Evolutionary conservation across 2,329 filamentous ascomycete genomes (phyloP).

Genomic region (Zasmidium angulare): DNA sequence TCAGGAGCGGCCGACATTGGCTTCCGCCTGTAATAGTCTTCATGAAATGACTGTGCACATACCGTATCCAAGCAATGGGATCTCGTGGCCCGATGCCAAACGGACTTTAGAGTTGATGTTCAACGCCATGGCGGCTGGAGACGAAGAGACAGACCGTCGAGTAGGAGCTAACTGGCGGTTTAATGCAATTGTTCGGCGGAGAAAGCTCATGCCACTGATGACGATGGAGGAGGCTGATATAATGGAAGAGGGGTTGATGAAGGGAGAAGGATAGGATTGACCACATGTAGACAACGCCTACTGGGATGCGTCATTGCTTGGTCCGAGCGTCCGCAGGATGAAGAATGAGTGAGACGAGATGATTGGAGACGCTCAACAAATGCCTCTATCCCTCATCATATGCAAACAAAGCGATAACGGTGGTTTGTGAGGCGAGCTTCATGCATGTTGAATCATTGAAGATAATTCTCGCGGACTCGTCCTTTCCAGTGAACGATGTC

Average conservation of each 20-base stretch:
- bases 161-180: background rate
- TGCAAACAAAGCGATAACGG: background rate
- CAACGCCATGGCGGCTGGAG: slow-evolving; percentile 42
- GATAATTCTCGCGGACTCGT: background rate
- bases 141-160: slow-evolving; percentile 18
- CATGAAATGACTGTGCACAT: slow-evolving; percentile 24
- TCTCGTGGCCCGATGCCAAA: slow-evolving; percentile 61
- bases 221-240: background rate
- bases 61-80: slow-evolving; percentile 62
- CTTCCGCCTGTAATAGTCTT: background rate
- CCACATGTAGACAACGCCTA: background rate
- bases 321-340: background rate
- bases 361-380: no score
- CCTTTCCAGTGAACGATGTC: background rate
- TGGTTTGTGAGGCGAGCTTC: background rate
- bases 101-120: slow-evolving; percentile 50
- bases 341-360: background rate
- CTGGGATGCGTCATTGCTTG: background rate
- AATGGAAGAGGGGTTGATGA: background rate
- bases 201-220: slow-evolving; percentile 8
- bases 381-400: no score
- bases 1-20: no score
- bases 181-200: slow-evolving; percentile 4
- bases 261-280: background rate
- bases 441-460: background rate